Conservation (phyloP, 176 grass and related monocot genomes). For the maize (Zea mays) region DNA sequence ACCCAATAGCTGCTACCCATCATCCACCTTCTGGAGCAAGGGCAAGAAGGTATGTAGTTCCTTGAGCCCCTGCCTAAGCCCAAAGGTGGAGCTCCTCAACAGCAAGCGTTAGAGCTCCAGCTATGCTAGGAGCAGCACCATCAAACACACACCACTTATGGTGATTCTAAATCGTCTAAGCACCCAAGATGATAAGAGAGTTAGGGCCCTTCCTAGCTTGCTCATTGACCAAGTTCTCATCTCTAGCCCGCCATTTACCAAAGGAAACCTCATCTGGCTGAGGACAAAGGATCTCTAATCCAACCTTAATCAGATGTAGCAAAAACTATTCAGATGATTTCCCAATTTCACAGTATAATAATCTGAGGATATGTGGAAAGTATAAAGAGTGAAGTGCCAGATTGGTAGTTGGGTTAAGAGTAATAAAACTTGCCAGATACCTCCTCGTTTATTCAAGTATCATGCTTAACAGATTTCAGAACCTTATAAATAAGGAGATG, state of each 20-base stretch:
- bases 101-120: neutral
- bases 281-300: too few relatives aligned
- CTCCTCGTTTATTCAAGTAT: constrained; percentile 9
- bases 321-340: constrained; percentile 2
- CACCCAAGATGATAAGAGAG: too few relatives aligned
- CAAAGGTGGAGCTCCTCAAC: neutral
- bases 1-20: neutral
- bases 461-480: constrained; percentile 20
- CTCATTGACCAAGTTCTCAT: too few relatives aligned
- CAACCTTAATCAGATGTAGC: neutral
- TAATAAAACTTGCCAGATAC: neutral
- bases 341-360: neutral
- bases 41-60: neutral
- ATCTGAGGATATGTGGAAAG: neutral
- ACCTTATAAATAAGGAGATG: neutral
- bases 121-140: neutral
- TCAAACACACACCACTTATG: neutral
- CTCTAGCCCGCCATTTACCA: too few relatives aligned
- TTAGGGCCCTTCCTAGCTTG: too few relatives aligned
- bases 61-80: neutral
- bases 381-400: neutral
- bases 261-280: too few relatives aligned
- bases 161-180: neutral
- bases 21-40: neutral
- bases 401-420: neutral